Percentiles rank a stretch among this genome's conserved stretches.
These are phyloP conservation scores for Wickerhamomyces sydowiorum DNA, from an alignment of 805 yeast genomes.

Conservation along the genomic window DNA sequence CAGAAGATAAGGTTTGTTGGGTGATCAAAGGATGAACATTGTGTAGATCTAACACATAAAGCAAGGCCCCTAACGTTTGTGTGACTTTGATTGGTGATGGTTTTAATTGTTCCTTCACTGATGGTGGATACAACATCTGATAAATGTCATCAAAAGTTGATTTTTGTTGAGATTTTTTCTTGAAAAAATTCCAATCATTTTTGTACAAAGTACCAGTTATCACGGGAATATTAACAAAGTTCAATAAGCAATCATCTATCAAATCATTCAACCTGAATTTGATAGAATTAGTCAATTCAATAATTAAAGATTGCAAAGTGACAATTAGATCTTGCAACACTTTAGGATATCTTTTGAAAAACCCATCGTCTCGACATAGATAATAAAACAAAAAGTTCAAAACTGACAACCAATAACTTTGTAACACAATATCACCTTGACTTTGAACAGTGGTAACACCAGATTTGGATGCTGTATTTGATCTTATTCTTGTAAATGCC, in stretches of 20 bases:
- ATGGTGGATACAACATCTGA: slow-evolving; percentile 78
- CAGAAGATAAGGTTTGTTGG: slow-evolving; percentile 71
- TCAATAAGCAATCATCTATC: slow-evolving; percentile 62
- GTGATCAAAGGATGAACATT: slow-evolving; percentile 73
- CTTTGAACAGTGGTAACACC: slow-evolving; percentile 43
- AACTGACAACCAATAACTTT: slow-evolving; percentile 87
- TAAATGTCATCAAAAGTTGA: slow-evolving; percentile 69
- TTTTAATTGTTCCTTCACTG: slow-evolving; percentile 69
- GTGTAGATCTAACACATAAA: slow-evolving; percentile 79
- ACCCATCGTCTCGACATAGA: slow-evolving; percentile 57
- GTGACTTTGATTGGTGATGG: slow-evolving; percentile 87
- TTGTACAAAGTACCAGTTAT: slow-evolving; percentile 71
- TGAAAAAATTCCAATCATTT: slow-evolving; percentile 61
- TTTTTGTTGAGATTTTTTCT: slow-evolving; percentile 30
- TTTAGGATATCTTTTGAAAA: slow-evolving; percentile 49
- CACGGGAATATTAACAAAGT: slow-evolving; percentile 81
- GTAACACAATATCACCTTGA: slow-evolving; percentile 57
- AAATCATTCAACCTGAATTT: slow-evolving; percentile 52
- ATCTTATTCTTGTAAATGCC: slow-evolving; percentile 54
- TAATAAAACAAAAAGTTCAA: slow-evolving; percentile 74
- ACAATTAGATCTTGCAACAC: slow-evolving; percentile 54
- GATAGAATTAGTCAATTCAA: slow-evolving; percentile 62
- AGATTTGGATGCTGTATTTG: slow-evolving; percentile 53
- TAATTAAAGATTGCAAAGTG: slow-evolving; percentile 52
- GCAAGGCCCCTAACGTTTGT: slow-evolving; percentile 82